Evolutionary conservation across 768 basidiomycete genomes (phyloP).

Genomic region (Boletus reticulatus): DNA sequence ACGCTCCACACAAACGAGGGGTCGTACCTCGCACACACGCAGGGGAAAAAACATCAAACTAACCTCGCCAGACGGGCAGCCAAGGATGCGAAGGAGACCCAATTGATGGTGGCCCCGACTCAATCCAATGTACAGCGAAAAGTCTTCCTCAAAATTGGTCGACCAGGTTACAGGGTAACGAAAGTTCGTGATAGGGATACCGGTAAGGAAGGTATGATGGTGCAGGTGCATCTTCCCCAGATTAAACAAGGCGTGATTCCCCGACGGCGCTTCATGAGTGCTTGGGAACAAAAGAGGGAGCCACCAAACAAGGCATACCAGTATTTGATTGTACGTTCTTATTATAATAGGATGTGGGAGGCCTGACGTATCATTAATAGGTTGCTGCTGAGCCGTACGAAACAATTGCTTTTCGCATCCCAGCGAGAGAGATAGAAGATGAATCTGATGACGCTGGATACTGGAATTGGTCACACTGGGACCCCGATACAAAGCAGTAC

Average conservation of each 20-base stretch:
- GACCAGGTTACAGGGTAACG: conserved; percentile 93
- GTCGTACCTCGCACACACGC: conserved; percentile 97
- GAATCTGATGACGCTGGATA: conserved; percentile 86
- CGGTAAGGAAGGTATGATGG: conserved; percentile 95
- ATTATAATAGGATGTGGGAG: conserved; percentile 13
- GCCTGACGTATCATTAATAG: conserved; percentile 43
- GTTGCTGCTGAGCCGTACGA: conserved; percentile 99
- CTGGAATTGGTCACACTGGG: conserved; percentile 99
- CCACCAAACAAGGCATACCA: conserved; percentile 96
- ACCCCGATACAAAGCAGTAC: conserved; percentile 98
- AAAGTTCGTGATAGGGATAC: conserved; percentile 92
- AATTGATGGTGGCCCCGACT: conserved; percentile 83
- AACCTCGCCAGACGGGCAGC: conserved; percentile 97
- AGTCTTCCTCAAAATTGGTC: conserved; percentile 95
- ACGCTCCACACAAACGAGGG: conserved; percentile 99
- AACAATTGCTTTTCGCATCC: conserved; percentile 98
- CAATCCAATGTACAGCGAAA: conserved; percentile 84
- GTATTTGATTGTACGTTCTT: conserved; percentile 83
- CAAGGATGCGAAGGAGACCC: conserved; percentile 93
- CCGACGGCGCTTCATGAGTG: conserved; percentile 90
- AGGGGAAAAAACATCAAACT: conserved; percentile 99
- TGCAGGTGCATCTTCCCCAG: conserved; percentile 94
- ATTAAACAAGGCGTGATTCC: conserved; percentile 85
- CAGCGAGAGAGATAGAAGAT: conserved; percentile 95
- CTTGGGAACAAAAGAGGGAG: conserved; percentile 96